Evolutionary conservation across 305 asterid species (phyloP).

Genomic region (Lippia alba): DNA sequence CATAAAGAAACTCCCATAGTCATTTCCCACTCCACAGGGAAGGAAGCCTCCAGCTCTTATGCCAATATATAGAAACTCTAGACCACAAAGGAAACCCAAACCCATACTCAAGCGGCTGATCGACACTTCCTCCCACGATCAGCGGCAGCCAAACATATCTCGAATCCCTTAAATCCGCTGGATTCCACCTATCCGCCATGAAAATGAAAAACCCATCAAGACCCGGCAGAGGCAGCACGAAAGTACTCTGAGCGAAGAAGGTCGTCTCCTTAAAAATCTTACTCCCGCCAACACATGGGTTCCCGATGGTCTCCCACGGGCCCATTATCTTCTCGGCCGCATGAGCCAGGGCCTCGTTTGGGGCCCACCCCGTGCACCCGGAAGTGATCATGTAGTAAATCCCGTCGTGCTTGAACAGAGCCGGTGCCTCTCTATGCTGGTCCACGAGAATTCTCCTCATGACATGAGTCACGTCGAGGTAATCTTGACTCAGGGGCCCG

Average conservation of each 20-base stretch:
- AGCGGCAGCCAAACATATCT: conserved; percentile 93
- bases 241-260: conserved; percentile 85
- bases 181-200: conserved; percentile 99
- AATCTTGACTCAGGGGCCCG: conserved; percentile 67
- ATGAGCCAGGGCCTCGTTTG: conserved; percentile 87
- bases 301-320: conserved; percentile 90
- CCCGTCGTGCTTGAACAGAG: conserved; percentile 77
- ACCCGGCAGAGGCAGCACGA: conserved; percentile 78
- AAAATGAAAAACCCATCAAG: conserved; percentile 66
- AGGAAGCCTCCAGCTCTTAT: conserved; percentile 93
- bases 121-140: conserved; percentile 78
- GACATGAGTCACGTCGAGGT: conserved; percentile 59
- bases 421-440: conserved; percentile 93
- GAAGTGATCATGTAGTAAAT: conserved; percentile 96
- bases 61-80: conserved; percentile 91
- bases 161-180: conserved; percentile 87
- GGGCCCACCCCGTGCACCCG: conserved; percentile 98
- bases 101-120: conserved; percentile 74
- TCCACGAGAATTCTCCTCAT: conserved; percentile 74
- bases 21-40: conserved; percentile 44
- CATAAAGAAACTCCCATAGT: conserved; percentile 11
- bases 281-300: conserved; percentile 89
- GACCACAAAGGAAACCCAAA: conserved; percentile 95
- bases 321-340: conserved; percentile 92
- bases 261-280: conserved; percentile 62